phyloP scores from a whole-genome alignment of 108 stramenopile species.

The Nannochloropsis oceanica region DNA sequence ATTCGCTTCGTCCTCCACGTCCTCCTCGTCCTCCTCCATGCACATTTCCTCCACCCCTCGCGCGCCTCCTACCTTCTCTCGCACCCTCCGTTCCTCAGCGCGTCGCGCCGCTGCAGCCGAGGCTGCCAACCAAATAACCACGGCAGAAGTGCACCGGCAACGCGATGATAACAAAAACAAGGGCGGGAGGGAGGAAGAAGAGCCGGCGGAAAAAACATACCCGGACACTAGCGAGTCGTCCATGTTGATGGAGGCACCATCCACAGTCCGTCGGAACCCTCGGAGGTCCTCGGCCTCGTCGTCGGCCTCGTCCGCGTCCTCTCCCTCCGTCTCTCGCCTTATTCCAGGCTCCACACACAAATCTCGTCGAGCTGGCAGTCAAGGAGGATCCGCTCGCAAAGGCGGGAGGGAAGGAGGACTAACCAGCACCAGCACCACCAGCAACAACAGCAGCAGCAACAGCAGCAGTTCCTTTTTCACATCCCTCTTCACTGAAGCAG shows the following conservation, averaged over 20 bases:
- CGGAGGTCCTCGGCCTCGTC: background rate
- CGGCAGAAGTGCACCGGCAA: too few species aligned
- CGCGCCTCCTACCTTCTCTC: background rate
- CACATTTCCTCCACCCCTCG: background rate
- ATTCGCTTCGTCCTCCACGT: background rate
- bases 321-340: background rate
- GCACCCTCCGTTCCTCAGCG: background rate
- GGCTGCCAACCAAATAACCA: background rate
- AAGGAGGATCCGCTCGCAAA: background rate
- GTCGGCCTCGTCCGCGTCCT: background rate
- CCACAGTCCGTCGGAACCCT: background rate
- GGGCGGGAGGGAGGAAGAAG: too few species aligned
- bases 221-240: background rate
- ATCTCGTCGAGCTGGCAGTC: background rate
- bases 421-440: background rate
- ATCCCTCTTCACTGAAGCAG: background rate
- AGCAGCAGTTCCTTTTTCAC: too few species aligned
- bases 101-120: background rate
- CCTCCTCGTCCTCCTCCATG: background rate
- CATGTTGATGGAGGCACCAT: background rate
- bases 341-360: background rate
- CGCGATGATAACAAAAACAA: too few species aligned
- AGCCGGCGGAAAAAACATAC: background rate
- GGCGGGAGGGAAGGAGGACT: background rate
- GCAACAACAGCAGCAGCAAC: background rate